Conservation (phyloP, 2,329 filamentous ascomycete genomes). For the Exophiala aquamarina region DNA sequence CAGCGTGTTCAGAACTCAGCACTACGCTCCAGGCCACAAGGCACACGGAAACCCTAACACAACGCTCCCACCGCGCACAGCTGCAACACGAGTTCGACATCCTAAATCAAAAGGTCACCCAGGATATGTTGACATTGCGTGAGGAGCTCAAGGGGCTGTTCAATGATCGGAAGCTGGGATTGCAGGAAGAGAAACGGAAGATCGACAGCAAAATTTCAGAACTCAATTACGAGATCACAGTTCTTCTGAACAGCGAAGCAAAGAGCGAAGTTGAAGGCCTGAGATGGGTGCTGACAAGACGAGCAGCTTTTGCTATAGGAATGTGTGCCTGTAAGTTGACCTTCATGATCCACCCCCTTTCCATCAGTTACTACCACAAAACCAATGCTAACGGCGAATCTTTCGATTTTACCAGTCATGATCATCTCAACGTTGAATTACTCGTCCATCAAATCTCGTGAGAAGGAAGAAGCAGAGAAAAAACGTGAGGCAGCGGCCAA, state of each 20-base stretch:
- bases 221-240: constrained; percentile 94
- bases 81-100: constrained; percentile 97
- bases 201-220: constrained; percentile 90
- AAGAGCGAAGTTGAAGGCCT: constrained; percentile 90
- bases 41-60: constrained; percentile 73
- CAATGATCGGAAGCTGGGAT: constrained; percentile 91
- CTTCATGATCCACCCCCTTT: not conserved
- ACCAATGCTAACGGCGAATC: constrained; percentile 1
- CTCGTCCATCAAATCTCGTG: constrained; percentile 39
- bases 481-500: constrained; percentile 36
- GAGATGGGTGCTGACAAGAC: constrained; percentile 75
- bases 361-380: no score
- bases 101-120: constrained; percentile 76
- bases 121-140: constrained; percentile 77
- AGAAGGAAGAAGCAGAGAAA: constrained; percentile 36
- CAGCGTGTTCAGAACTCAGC: constrained; percentile 86
- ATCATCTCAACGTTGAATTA: constrained; percentile 48
- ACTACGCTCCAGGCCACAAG: constrained; percentile 81
- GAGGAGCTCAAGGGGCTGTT: constrained; percentile 96
- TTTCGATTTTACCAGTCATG: constrained; percentile 49
- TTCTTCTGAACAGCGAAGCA: constrained; percentile 82
- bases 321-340: constrained; percentile 50
- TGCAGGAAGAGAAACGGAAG: constrained; percentile 80
- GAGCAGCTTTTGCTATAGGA: constrained; percentile 62
- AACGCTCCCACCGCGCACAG: constrained; percentile 78